Conservation (phyloP, 2,329 filamentous ascomycete genomes). For the Diaporthe batatas region DNA sequence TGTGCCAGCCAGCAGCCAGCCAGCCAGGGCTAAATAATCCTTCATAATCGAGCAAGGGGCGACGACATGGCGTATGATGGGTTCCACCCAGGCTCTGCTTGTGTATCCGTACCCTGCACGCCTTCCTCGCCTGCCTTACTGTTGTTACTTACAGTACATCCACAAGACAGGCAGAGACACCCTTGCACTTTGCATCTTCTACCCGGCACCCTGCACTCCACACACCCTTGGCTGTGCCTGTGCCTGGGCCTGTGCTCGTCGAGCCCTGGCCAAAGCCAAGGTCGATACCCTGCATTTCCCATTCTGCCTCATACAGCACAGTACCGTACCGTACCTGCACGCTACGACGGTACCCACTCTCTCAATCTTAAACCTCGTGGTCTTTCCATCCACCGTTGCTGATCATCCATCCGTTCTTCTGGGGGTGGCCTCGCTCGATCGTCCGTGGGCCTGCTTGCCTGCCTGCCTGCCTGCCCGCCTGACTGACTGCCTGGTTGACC, state of each 20-base stretch:
- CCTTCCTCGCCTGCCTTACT: background rate
- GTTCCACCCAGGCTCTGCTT: conserved; percentile 13
- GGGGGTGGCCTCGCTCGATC: conserved; percentile 15
- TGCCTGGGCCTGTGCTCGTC: conserved; percentile 31
- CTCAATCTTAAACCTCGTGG: conserved; percentile 36
- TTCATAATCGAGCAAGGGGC: conserved; percentile 13
- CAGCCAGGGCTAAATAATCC: background rate
- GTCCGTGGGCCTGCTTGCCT: conserved; percentile 9
- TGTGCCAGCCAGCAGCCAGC: conserved; percentile 14
- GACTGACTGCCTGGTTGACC: background rate
- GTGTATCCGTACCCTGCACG: conserved; percentile 9
- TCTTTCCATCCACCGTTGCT: conserved; percentile 31
- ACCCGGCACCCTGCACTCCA: background rate
- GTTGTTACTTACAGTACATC: background rate
- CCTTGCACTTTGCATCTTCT: background rate
- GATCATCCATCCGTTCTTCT: conserved; percentile 11
- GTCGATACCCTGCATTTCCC: conserved; percentile 16
- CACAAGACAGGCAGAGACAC: background rate
- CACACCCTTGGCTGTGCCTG: conserved; percentile 8
- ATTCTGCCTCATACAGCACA: conserved; percentile 4
- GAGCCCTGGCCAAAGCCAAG: conserved; percentile 5
- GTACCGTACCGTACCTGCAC: conserved; percentile 14
- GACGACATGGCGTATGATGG: conserved; percentile 24
- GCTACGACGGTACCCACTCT: conserved; percentile 32
- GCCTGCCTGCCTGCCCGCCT: too few species aligned